phyloP scores from a whole-genome alignment of 192 early-diverging fungal genomes.

The Obelidium mucronatum region DNA sequence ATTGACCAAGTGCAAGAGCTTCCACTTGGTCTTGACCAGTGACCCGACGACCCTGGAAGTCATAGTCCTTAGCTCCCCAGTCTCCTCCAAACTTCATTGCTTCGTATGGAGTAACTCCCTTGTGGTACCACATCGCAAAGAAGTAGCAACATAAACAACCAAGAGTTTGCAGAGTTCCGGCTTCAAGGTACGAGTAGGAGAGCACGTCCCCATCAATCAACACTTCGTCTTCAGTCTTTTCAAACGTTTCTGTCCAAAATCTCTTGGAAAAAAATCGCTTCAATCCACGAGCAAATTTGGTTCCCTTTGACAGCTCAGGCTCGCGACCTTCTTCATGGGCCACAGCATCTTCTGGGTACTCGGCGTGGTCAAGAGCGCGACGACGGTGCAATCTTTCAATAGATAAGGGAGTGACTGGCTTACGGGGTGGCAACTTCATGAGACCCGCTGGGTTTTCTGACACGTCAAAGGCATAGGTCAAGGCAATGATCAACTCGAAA shows the following conservation, averaged over 20 bases:
- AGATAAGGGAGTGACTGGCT: constrained; percentile 72
- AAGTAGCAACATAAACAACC: constrained; percentile 77
- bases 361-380: constrained; percentile 11
- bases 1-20: constrained; percentile 79
- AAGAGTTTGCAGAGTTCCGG: constrained; percentile 77
- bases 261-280: not conserved
- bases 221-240: constrained; percentile 68
- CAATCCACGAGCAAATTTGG: not conserved
- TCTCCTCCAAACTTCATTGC: constrained; percentile 48
- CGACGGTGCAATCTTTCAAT: constrained; percentile 30
- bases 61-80: constrained; percentile 40
- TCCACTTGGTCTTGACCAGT: constrained; percentile 67
- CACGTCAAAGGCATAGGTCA: constrained; percentile 91
- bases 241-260: constrained; percentile 50
- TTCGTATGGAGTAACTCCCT: constrained; percentile 63
- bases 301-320: not conserved
- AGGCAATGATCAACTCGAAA: constrained; percentile 86
- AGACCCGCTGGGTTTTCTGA: constrained; percentile 66
- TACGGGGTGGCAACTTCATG: constrained; percentile 88
- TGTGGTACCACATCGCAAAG: constrained; percentile 73
- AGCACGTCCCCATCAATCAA: constrained; percentile 87
- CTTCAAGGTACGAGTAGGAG: constrained; percentile 88
- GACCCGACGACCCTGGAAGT: not conserved
- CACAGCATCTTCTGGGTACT: not conserved
- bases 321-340: not conserved